A percentile compares a stretch with the other conserved stretches of the same genome.
Evolutionary conservation across 805 yeast genomes (phyloP).

Genomic region (Zygotorulaspora danielsina): DNA sequence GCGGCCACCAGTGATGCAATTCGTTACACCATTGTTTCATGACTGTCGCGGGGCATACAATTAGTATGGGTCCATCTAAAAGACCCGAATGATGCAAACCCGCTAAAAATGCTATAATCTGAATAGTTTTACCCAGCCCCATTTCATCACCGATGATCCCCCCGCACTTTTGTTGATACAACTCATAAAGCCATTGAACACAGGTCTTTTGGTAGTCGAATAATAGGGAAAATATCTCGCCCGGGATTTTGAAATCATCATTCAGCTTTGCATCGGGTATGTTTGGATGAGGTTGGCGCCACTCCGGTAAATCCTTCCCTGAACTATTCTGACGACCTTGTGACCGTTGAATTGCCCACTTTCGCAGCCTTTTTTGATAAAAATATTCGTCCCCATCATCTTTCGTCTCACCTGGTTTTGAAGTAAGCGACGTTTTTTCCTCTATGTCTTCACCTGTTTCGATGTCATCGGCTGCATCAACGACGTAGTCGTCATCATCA

Average conservation of each 20-base stretch:
- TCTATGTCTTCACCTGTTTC: conserved; percentile 20
- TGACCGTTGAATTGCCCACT: conserved; percentile 58
- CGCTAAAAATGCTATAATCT: conserved; percentile 84
- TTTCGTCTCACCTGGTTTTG: conserved; percentile 29
- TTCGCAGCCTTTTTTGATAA: conserved; percentile 55
- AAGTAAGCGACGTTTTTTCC: conserved; percentile 17
- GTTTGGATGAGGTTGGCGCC: conserved; percentile 73
- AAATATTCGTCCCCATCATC: conserved; percentile 80
- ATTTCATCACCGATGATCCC: conserved; percentile 97
- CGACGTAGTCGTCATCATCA: conserved; percentile 22
- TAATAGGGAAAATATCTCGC: conserved; percentile 79
- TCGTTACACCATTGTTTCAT: conserved; percentile 97
- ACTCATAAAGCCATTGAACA: conserved; percentile 96
- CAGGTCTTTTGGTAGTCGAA: conserved; percentile 95
- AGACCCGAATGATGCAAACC: conserved; percentile 80
- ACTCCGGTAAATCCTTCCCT: conserved; percentile 44
- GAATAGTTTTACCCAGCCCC: conserved; percentile 97
- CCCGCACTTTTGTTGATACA: conserved; percentile 84
- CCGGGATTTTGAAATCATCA: conserved; percentile 71
- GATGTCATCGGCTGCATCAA: conserved; percentile 13
- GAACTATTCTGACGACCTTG: conserved; percentile 32
- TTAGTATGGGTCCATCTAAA: conserved; percentile 69
- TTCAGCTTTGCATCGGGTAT: conserved; percentile 71
- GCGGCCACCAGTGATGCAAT: conserved; percentile 98
- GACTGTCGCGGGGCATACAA: conserved; percentile 97